Conservation (phyloP, 768 basidiomycete species). For the Tulasnella sp. region DNA sequence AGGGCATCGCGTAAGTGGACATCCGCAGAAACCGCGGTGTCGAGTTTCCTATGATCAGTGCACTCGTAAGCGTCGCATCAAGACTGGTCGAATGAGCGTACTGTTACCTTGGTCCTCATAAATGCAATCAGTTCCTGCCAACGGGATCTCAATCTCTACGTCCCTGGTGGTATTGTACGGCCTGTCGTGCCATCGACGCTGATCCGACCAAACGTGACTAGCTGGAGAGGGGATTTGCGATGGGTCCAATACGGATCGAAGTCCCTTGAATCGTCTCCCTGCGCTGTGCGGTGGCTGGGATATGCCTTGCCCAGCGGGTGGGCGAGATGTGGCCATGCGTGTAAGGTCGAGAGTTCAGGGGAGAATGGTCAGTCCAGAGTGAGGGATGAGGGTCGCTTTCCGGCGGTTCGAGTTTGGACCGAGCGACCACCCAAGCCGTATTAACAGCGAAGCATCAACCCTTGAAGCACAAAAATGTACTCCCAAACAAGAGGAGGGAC, state of each 20-base stretch:
- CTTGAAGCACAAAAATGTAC: slow-evolving; percentile 10
- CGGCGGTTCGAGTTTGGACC: not conserved
- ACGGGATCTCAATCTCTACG: slow-evolving; percentile 59
- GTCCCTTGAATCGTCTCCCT: slow-evolving; percentile 48
- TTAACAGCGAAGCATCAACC: not conserved
- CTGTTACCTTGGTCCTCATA: slow-evolving; percentile 83
- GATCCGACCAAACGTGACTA: slow-evolving; percentile 72
- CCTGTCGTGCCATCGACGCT: slow-evolving; percentile 69
- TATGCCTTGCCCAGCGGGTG: slow-evolving; percentile 21
- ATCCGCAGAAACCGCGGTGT: slow-evolving; percentile 86
- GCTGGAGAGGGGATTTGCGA: slow-evolving; percentile 90
- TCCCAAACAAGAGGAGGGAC: slow-evolving; percentile 61
- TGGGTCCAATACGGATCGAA: slow-evolving; percentile 74
- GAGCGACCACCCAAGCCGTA: not conserved
- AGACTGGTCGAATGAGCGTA: not conserved
- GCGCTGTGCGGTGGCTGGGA: slow-evolving; percentile 43
- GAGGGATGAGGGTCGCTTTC: not conserved
- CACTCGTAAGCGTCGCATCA: not conserved
- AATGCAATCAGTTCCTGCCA: slow-evolving; percentile 81
- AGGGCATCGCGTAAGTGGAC: slow-evolving; percentile 86
- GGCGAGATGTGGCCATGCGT: not conserved
- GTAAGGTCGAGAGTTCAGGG: not conserved
- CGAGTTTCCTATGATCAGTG: slow-evolving; percentile 61
- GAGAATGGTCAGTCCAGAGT: not conserved
- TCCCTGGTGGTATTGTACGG: slow-evolving; percentile 58